These are phyloP conservation scores for Adansonia madagascariensis DNA, from an alignment of 441 rosid species.

Conservation along the genomic window DNA sequence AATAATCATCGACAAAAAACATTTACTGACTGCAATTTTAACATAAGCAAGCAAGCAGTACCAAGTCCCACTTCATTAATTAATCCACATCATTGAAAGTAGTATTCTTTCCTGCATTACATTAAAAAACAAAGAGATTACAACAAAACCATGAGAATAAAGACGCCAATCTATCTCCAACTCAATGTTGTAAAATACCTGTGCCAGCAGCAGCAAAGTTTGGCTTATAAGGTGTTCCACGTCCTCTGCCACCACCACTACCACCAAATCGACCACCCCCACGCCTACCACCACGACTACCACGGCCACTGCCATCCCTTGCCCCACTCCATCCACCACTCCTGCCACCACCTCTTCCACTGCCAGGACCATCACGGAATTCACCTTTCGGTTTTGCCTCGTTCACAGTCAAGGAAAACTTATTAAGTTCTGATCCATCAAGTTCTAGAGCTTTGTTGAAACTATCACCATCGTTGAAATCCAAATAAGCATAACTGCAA, in stretches of 20 bases:
- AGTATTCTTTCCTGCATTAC: slow-evolving; percentile 62
- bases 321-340: slow-evolving; percentile 34
- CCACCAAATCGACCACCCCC: slow-evolving; percentile 15
- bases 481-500: slow-evolving; percentile 72
- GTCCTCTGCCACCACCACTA: slow-evolving; percentile 45
- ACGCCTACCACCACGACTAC: slow-evolving; percentile 41
- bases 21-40: neutral
- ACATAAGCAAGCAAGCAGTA: neutral
- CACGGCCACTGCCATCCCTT: slow-evolving; percentile 37
- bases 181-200: neutral
- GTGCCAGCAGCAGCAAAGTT: slow-evolving; percentile 46
- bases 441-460: slow-evolving; percentile 30
- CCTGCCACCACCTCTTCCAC: slow-evolving; percentile 40
- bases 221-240: slow-evolving; percentile 48
- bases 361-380: slow-evolving; percentile 28
- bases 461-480: slow-evolving; percentile 44
- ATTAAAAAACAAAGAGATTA: neutral
- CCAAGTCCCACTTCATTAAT: neutral
- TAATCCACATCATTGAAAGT: slow-evolving; percentile 55
- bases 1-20: neutral
- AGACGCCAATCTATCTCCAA: slow-evolving; percentile 13
- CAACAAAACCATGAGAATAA: neutral
- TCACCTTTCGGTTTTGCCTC: slow-evolving; percentile 58
- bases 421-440: slow-evolving; percentile 55
- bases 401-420: slow-evolving; percentile 51